Percentiles rank a stretch among this genome's conserved stretches.
These are phyloP conservation scores for Torulaspora globosa DNA, from an alignment of 1,139 yeast species.

Conservation along the genomic window DNA sequence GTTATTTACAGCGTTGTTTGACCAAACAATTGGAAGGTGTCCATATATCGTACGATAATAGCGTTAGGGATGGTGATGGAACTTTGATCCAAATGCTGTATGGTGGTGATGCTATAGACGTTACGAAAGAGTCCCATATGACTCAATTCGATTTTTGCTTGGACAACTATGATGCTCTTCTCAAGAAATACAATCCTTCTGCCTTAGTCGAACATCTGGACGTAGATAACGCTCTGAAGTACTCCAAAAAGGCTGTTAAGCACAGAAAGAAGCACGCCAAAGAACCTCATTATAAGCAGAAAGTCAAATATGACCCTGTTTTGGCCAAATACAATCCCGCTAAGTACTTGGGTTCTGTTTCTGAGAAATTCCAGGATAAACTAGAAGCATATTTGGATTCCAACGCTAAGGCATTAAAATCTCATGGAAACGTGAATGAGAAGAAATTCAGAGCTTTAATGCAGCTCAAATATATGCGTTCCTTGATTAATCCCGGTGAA, in stretches of 20 bases:
- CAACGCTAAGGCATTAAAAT: constrained; percentile 50
- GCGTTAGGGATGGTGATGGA: constrained; percentile 96
- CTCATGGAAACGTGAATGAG: constrained; percentile 52
- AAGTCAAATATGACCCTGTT: constrained; percentile 79
- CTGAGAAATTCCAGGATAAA: constrained; percentile 80
- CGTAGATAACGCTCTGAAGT: constrained; percentile 72
- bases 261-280: constrained; percentile 61
- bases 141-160: constrained; percentile 88
- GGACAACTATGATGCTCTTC: constrained; percentile 82
- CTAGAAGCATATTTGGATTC: constrained; percentile 64
- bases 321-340: constrained; percentile 82
- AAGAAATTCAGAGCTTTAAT: constrained; percentile 92
- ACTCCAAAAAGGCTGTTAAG: constrained; percentile 80
- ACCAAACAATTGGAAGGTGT: constrained; percentile 98
- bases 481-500: constrained; percentile 93
- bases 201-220: constrained; percentile 70
- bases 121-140: constrained; percentile 92
- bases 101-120: constrained; percentile 97
- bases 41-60: constrained; percentile 87
- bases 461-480: constrained; percentile 98
- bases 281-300: constrained; percentile 60
- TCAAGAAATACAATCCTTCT: constrained; percentile 84
- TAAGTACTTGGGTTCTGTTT: constrained; percentile 85
- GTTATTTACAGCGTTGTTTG: constrained; percentile 96
- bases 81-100: constrained; percentile 89